Evolutionary conservation across 2,329 filamentous ascomycete species (phyloP).

Genomic region (Penicillium sp.): DNA sequence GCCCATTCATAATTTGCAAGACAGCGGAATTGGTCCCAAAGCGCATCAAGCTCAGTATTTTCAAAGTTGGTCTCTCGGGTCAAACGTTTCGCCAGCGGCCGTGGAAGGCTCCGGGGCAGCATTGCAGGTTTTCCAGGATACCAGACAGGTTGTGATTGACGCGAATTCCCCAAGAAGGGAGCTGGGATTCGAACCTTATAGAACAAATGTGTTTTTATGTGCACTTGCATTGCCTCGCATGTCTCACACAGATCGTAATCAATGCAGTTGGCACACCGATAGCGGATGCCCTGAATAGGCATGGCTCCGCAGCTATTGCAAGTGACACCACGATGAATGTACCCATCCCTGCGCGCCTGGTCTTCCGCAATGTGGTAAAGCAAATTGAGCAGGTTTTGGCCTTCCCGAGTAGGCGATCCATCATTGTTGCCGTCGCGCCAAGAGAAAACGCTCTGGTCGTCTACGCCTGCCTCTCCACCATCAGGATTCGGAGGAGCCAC

Average conservation of each 20-base stretch:
- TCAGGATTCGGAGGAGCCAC: constrained; percentile 31
- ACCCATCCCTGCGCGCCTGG: constrained; percentile 82
- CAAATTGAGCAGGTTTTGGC: constrained; percentile 80
- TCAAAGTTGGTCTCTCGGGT: constrained; percentile 76
- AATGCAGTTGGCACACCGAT: constrained; percentile 91
- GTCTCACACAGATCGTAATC: constrained; percentile 95
- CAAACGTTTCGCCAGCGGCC: constrained; percentile 66
- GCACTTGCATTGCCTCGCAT: constrained; percentile 72
- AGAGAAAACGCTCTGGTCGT: constrained; percentile 48
- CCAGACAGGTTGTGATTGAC: constrained; percentile 79
- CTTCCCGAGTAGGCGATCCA: constrained; percentile 47
- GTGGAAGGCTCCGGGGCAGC: constrained; percentile 67
- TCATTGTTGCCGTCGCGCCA: constrained; percentile 47
- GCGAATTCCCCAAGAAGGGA: constrained; percentile 74
- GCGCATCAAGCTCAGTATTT: constrained; percentile 81
- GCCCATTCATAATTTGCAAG: constrained; percentile 84
- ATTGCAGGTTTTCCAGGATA: constrained; percentile 84
- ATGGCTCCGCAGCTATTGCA: constrained; percentile 87
- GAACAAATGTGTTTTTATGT: constrained; percentile 91
- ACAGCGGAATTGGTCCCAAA: constrained; percentile 97
- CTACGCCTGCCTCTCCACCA: constrained; percentile 37
- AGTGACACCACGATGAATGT: constrained; percentile 86
- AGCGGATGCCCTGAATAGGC: constrained; percentile 88
- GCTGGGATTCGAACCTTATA: constrained; percentile 93
- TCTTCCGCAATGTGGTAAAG: constrained; percentile 93